Evolutionary conservation across 352 stramenopile species (phyloP).

Genomic region (Globisporangium splendens): DNA sequence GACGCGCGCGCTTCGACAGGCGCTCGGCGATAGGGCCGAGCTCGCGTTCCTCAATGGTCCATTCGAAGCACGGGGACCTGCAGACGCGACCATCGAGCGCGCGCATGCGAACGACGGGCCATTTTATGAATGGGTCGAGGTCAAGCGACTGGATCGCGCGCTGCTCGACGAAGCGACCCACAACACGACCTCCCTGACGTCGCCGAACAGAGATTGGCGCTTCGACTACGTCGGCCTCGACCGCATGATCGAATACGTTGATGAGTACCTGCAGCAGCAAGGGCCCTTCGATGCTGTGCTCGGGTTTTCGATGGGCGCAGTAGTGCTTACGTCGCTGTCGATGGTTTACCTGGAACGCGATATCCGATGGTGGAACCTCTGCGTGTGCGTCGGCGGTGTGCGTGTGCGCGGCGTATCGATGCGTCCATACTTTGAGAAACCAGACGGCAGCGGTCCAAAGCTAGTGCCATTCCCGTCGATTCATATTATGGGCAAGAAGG

Average conservation of each 20-base stretch:
- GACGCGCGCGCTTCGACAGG: neutral
- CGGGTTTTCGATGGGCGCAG: slow-evolving; percentile 70
- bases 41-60: neutral
- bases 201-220: neutral
- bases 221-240: slow-evolving; percentile 27
- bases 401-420: slow-evolving; percentile 24
- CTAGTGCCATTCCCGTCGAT: slow-evolving; percentile 23
- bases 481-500: slow-evolving; percentile 55
- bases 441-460: slow-evolving; percentile 14
- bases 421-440: slow-evolving; percentile 29
- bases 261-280: slow-evolving; percentile 41
- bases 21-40: slow-evolving; percentile 4
- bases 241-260: slow-evolving; percentile 41
- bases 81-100: neutral
- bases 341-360: slow-evolving; percentile 46
- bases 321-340: slow-evolving; percentile 57
- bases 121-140: slow-evolving; percentile 3
- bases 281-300: slow-evolving; percentile 66
- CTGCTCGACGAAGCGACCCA: no score
- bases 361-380: slow-evolving; percentile 44
- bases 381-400: slow-evolving; percentile 35
- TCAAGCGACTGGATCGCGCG: no score
- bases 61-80: neutral
- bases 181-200: no score
- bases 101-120: neutral